A percentile compares a stretch with the other conserved stretches of the same genome.
Conservation (phyloP, 2,329 filamentous ascomycete genomes). For the Fusarium pseudonygamai region DNA sequence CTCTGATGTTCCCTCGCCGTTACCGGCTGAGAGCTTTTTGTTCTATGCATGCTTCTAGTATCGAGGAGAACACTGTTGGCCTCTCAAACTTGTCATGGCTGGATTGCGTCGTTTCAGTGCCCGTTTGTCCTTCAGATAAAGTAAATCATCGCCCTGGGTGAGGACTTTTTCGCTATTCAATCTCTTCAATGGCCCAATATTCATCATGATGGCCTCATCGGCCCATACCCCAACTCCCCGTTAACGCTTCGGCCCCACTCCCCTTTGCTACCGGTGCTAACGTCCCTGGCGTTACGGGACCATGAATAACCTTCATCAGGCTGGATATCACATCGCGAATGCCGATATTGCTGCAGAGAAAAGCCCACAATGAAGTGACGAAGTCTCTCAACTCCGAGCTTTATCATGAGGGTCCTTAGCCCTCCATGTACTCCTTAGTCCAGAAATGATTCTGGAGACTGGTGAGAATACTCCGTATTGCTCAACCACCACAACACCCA, state of each 20-base stretch:
- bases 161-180: neutral
- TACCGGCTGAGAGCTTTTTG: constrained; percentile 1
- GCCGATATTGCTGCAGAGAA: neutral
- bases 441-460: neutral
- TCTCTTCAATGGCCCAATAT: neutral
- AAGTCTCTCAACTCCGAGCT: neutral
- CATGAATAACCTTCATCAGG: neutral
- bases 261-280: constrained; percentile 15
- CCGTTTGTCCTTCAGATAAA: neutral
- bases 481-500: neutral
- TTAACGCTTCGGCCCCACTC: constrained; percentile 22
- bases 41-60: constrained; percentile 22
- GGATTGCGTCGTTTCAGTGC: neutral
- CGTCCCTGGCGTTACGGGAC: neutral
- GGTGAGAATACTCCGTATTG: neutral
- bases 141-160: too few relatives aligned
- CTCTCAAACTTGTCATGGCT: neutral
- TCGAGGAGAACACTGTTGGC: constrained; percentile 8
- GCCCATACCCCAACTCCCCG: constrained; percentile 29
- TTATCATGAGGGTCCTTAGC: neutral
- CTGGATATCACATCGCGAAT: neutral
- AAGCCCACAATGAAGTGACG: neutral
- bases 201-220: constrained; percentile 25
- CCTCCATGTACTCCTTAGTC: neutral
- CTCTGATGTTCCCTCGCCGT: neutral